Evolutionary conservation across 2,329 filamentous ascomycete species (phyloP).

Genomic region (Phaeoacremonium minimum): DNA sequence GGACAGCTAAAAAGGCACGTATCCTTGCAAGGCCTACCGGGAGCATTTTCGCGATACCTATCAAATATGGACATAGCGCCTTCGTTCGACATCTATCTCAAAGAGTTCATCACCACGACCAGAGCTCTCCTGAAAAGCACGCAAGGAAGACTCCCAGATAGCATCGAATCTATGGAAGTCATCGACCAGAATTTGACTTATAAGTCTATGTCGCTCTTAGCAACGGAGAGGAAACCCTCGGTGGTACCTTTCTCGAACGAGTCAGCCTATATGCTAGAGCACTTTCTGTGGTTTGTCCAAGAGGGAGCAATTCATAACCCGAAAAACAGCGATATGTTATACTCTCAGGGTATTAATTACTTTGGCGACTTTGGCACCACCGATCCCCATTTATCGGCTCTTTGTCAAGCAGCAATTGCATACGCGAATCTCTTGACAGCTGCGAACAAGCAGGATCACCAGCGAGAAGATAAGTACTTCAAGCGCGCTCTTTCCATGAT

Average conservation of each 20-base stretch:
- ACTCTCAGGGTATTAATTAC: conserved; percentile 45
- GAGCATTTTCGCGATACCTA: too few species aligned
- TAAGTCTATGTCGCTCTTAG: conserved; percentile 36
- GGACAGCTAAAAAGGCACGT: conserved; percentile 24
- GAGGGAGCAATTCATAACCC: conserved; percentile 39
- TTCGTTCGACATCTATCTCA: conserved; percentile 14
- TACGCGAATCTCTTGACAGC: conserved; percentile 25
- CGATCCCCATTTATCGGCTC: conserved; percentile 32
- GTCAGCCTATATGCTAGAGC: conserved; percentile 30
- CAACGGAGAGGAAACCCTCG: conserved; percentile 30
- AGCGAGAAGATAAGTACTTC: conserved; percentile 38
- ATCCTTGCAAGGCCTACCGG: too few species aligned
- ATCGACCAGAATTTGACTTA: conserved; percentile 41
- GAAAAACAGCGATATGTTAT: too few species aligned
- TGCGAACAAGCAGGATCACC: conserved; percentile 19
- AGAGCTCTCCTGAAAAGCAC: conserved; percentile 21
- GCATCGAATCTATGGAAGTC: conserved; percentile 30
- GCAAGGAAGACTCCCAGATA: conserved; percentile 8
- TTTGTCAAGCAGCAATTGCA: conserved; percentile 42
- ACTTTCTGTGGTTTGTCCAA: conserved; percentile 38
- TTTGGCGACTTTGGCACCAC: conserved; percentile 23
- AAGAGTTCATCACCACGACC: conserved; percentile 31
- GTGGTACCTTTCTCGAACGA: conserved; percentile 30
- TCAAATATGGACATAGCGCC: too few species aligned
- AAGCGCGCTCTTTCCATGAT: conserved; percentile 36